Percentiles rank a stretch among this genome's conserved stretches.
phyloP scores from a whole-genome alignment of 2,329 filamentous ascomycete genomes.

The Hypoxylon sp. region DNA sequence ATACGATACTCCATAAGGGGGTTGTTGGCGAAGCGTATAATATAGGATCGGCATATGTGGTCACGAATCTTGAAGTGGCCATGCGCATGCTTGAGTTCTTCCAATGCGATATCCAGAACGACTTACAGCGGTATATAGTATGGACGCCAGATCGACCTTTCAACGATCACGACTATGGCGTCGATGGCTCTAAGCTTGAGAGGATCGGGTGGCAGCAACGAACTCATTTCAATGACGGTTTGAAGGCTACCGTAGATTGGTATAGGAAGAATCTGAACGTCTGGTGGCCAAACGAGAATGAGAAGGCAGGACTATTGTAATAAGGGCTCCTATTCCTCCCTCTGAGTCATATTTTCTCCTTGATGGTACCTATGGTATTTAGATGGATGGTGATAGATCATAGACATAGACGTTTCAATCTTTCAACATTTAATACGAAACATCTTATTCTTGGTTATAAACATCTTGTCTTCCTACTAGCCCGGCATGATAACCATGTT shows the following conservation, averaged over 20 bases:
- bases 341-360: not conserved
- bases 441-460: not conserved
- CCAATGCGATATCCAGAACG: not conserved
- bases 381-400: not conserved
- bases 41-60: not conserved
- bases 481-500: not conserved
- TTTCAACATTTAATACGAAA: not conserved
- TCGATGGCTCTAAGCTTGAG: not conserved
- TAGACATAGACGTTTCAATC: not conserved
- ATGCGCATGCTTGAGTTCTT: constrained; percentile 1
- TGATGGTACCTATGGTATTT: not conserved
- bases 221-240: not conserved
- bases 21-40: constrained; percentile 1
- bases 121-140: not conserved
- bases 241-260: not conserved
- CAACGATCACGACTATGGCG: not conserved
- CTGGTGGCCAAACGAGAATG: not conserved
- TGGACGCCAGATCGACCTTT: not conserved
- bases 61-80: not conserved
- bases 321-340: not conserved
- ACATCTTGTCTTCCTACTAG: not conserved
- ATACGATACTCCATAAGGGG: not conserved
- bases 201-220: not conserved
- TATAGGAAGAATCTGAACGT: not conserved
- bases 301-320: not conserved